phyloP scores from a whole-genome alignment of 108 stramenopile genomes.

The Nannochloropsis gaditana region DNA sequence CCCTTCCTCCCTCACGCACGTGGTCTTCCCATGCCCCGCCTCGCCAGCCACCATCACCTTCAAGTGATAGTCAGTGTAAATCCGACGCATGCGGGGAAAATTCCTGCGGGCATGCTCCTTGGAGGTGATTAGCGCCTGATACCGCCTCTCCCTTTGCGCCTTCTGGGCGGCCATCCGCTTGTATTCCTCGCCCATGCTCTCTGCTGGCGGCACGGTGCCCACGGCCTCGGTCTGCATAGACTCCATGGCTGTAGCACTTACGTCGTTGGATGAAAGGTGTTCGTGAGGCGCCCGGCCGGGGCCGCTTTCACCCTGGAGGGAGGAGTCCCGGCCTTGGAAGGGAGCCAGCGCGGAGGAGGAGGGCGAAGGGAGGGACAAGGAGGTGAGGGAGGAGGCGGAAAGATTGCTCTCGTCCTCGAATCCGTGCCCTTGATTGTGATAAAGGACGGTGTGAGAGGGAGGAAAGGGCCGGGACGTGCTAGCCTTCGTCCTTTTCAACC shows the following conservation, averaged over 20 bases:
- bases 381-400: background rate
- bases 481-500: background rate
- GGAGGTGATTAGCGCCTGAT: background rate
- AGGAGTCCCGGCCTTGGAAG: background rate
- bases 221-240: background rate
- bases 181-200: constrained; percentile 10
- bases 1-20: constrained; percentile 14
- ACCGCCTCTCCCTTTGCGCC: background rate
- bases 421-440: background rate
- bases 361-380: background rate
- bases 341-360: background rate
- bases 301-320: background rate
- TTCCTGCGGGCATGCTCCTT: background rate
- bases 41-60: constrained; percentile 17
- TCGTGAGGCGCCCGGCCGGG: background rate
- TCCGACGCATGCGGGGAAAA: background rate
- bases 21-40: background rate
- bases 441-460: background rate
- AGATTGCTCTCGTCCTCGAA: background rate
- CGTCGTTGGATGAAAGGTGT: background rate
- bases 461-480: background rate
- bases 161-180: background rate
- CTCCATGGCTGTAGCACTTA: background rate
- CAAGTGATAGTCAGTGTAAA: constrained; percentile 18
- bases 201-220: background rate